These are phyloP conservation scores for Suillus occidentalis DNA, from an alignment of 768 basidiomycete genomes.

Conservation along the genomic window DNA sequence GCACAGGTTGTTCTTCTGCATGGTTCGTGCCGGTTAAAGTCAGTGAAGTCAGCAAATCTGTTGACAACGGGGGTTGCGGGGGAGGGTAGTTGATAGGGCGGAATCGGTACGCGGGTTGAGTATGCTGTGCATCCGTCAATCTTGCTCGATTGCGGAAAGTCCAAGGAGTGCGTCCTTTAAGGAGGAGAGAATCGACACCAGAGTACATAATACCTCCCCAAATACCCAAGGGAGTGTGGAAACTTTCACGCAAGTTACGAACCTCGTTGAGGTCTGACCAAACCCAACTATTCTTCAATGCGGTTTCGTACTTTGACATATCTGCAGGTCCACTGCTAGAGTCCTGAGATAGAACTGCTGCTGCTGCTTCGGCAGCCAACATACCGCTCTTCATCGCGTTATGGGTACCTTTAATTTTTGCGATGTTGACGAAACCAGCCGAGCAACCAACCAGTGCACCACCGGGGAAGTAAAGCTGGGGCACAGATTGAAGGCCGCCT, in stretches of 20 bases:
- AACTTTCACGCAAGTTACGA: conserved; percentile 88
- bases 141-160: conserved; percentile 72
- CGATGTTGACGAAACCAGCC: conserved; percentile 93
- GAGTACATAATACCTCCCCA: conserved; percentile 89
- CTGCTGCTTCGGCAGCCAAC: conserved; percentile 91
- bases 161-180: conserved; percentile 89
- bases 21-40: conserved; percentile 93
- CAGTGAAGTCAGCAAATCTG: conserved; percentile 89
- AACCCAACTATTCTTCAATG: conserved; percentile 79
- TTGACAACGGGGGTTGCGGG: conserved; percentile 86
- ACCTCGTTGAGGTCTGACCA: conserved; percentile 86
- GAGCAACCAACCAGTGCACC: conserved; percentile 94
- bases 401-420: conserved; percentile 98
- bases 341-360: conserved; percentile 48
- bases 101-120: conserved; percentile 62
- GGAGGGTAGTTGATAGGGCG: conserved; percentile 83
- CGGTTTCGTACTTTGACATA: conserved; percentile 71
- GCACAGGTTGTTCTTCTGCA: conserved; percentile 93
- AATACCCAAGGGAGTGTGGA: conserved; percentile 75
- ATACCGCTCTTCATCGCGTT: conserved; percentile 99
- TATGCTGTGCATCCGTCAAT: conserved; percentile 66
- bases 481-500: conserved; percentile 91
- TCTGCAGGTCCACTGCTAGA: conserved; percentile 40
- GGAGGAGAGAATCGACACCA: conserved; percentile 81
- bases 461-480: conserved; percentile 85